Conservation (phyloP, 768 basidiomycete species). For the Hygrophorus pudorinus region DNA sequence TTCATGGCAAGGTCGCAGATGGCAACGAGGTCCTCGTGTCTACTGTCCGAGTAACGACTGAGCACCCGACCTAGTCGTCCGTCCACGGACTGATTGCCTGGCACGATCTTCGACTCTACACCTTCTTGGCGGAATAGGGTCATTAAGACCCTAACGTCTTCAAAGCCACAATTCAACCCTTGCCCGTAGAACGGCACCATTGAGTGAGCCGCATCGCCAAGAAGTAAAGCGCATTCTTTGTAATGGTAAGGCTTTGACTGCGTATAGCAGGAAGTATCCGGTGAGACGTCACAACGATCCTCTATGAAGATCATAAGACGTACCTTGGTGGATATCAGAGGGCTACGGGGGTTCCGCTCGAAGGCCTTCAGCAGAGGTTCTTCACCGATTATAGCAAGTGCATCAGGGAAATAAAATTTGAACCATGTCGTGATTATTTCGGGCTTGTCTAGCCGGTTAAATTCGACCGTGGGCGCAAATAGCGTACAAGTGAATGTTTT, state of each 20-base stretch:
- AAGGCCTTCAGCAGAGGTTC: slow-evolving; percentile 70
- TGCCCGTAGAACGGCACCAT: slow-evolving; percentile 99
- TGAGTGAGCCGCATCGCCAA: slow-evolving; percentile 94
- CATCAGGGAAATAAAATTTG: slow-evolving; percentile 76
- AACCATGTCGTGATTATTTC: slow-evolving; percentile 67
- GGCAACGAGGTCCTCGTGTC: slow-evolving; percentile 83
- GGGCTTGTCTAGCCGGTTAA: slow-evolving; percentile 54
- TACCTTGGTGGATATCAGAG: slow-evolving; percentile 91
- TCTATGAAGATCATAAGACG: slow-evolving; percentile 20
- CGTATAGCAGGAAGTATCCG: slow-evolving; percentile 1
- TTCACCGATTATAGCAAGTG: slow-evolving; percentile 78
- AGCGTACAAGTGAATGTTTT: slow-evolving; percentile 96
- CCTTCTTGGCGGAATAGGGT: slow-evolving; percentile 62
- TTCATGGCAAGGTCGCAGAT: slow-evolving; percentile 91
- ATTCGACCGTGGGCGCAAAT: slow-evolving; percentile 75
- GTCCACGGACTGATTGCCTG: slow-evolving; percentile 33
- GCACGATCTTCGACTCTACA: slow-evolving; percentile 38
- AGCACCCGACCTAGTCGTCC: slow-evolving; percentile 55
- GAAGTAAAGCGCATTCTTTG: slow-evolving; percentile 73
- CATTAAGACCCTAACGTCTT: slow-evolving; percentile 89
- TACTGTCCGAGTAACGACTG: slow-evolving; percentile 65
- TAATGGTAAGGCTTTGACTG: slow-evolving; percentile 87
- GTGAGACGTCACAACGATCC: slow-evolving; percentile 7
- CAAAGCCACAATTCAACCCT: slow-evolving; percentile 94
- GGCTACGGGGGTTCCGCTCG: slow-evolving; percentile 73